Conservation (phyloP, 2,329 filamentous ascomycete genomes). For the Pyrenophora teres region DNA sequence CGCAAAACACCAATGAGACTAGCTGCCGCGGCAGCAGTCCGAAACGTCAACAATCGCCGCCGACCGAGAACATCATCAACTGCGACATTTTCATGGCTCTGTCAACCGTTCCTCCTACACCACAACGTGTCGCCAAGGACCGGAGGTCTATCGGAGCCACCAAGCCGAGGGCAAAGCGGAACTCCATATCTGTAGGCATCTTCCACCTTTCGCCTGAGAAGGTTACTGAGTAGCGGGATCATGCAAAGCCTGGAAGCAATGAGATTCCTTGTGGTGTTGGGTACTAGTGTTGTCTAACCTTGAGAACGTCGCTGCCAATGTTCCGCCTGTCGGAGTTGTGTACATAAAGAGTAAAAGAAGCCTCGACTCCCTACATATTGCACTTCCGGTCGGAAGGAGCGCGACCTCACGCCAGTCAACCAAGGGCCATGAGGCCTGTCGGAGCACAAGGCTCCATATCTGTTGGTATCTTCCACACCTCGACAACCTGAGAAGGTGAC, state of each 20-base stretch:
- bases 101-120: conserved; percentile 4
- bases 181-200: conserved; percentile 17
- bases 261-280: conserved; percentile 1
- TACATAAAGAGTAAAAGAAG: conserved; percentile 11
- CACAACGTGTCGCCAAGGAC: conserved; percentile 14
- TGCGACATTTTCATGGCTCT: not conserved
- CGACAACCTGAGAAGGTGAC: conserved; percentile 30
- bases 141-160: conserved; percentile 16
- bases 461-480: conserved; percentile 35
- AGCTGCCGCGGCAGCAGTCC: conserved; percentile 1
- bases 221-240: conserved; percentile 9
- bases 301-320: no score
- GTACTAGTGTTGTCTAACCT: not conserved
- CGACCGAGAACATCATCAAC: not conserved
- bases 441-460: conserved; percentile 27
- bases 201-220: conserved; percentile 11
- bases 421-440: conserved; percentile 35
- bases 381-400: conserved; percentile 18
- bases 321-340: not conserved
- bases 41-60: not conserved
- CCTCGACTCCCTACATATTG: conserved; percentile 22
- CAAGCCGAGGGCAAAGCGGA: conserved; percentile 5
- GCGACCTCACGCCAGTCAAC: conserved; percentile 29
- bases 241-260: not conserved
- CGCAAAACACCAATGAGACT: not conserved